These are phyloP conservation scores for Pelargonium fulgidum DNA, from an alignment of 441 rosid genomes.

Conservation along the genomic window DNA sequence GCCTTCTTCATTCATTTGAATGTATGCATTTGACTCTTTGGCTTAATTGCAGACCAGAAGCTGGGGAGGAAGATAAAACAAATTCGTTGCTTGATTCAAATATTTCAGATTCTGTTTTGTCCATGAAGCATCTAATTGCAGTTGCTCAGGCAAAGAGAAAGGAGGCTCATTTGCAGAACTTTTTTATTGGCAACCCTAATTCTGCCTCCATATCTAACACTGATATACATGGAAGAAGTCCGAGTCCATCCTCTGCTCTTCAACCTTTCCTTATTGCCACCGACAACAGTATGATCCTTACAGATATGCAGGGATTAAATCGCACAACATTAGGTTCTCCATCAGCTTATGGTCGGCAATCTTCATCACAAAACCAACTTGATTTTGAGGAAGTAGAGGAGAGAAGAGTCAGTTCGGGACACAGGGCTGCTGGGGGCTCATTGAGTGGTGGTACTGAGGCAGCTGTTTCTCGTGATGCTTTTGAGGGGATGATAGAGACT, in stretches of 20 bases:
- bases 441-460: constrained; percentile 95
- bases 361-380: constrained; percentile 35
- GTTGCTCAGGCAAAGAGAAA: constrained; percentile 96
- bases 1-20: constrained; percentile 17
- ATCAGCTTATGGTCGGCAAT: constrained; percentile 44
- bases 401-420: constrained; percentile 64
- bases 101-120: constrained; percentile 55
- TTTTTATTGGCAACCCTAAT: constrained; percentile 41
- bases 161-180: constrained; percentile 66
- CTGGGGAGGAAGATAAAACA: constrained; percentile 44
- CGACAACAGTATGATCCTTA: constrained; percentile 34
- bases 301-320: constrained; percentile 41
- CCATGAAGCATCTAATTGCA: constrained; percentile 95
- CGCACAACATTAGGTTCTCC: constrained; percentile 24
- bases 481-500: constrained; percentile 99
- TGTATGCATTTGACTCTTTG: constrained; percentile 14
- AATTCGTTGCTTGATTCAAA: constrained; percentile 37
- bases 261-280: constrained; percentile 41
- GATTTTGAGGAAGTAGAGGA: constrained; percentile 74
- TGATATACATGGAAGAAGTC: constrained; percentile 49
- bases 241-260: constrained; percentile 42
- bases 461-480: constrained; percentile 96
- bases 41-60: constrained; percentile 40
- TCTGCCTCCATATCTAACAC: constrained; percentile 33
- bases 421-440: constrained; percentile 37